A percentile compares a stretch with the other conserved stretches of the same genome.
Evolutionary conservation across 129 eudicot genomes (phyloP).

Genomic region (Helichrysum umbraculigerum): DNA sequence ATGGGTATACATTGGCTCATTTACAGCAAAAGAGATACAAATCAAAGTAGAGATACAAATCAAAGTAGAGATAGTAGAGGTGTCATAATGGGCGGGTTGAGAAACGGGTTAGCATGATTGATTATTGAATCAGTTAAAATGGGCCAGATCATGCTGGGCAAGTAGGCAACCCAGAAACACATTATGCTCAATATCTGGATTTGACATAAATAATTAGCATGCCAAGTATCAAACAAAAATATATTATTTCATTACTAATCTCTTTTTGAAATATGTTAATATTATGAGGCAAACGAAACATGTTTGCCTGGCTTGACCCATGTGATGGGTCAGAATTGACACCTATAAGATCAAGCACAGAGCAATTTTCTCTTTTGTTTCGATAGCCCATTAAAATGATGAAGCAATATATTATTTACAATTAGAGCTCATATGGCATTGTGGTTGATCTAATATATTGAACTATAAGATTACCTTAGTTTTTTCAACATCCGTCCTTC

Average conservation of each 20-base stretch:
- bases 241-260: not conserved
- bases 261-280: not conserved
- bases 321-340: not conserved
- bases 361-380: slow-evolving; percentile 13
- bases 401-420: not conserved
- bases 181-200: not conserved
- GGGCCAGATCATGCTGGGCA: not conserved
- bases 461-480: slow-evolving; percentile 54
- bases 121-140: not conserved
- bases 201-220: not conserved
- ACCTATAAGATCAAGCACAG: not conserved
- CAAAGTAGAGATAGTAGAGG: slow-evolving; percentile 1
- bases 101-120: not conserved
- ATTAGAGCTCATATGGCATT: not conserved
- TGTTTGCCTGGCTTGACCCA: not conserved
- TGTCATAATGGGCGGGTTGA: not conserved
- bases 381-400: slow-evolving; percentile 1
- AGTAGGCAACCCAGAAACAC: not conserved
- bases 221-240: not conserved
- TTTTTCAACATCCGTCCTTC: slow-evolving; percentile 70
- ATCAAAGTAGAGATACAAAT: not conserved
- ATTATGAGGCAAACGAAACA: not conserved
- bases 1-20: not conserved
- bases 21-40: slow-evolving; percentile 16
- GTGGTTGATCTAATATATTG: slow-evolving; percentile 1